Conservation (phyloP, 805 yeast genomes). For the Pichia cabralensis region DNA sequence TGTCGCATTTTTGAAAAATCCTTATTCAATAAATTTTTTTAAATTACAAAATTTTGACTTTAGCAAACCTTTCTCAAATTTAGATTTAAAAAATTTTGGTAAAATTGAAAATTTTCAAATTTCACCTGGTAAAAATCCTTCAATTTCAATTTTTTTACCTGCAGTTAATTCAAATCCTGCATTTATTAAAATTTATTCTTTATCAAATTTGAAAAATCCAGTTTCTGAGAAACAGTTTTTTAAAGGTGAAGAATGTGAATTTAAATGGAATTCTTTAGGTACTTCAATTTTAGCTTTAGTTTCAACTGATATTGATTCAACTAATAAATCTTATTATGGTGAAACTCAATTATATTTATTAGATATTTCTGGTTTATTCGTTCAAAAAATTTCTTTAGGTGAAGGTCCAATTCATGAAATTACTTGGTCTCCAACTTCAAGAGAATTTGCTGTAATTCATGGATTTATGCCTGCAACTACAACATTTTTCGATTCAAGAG, state of each 20-base stretch:
- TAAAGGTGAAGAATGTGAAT: conserved; percentile 88
- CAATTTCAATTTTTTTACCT: conserved; percentile 84
- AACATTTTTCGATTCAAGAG: conserved; percentile 89
- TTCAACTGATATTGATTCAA: conserved; percentile 89
- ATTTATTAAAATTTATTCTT: conserved; percentile 68
- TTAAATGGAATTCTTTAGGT: conserved; percentile 91
- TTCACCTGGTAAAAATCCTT: conserved; percentile 84
- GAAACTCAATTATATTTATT: conserved; percentile 86
- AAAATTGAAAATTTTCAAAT: conserved; percentile 41
- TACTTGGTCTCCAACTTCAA: conserved; percentile 92
- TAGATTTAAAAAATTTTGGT: conserved; percentile 45
- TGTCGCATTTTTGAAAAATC: conserved; percentile 43
- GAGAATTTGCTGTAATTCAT: conserved; percentile 94
- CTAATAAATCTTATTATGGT: conserved; percentile 93
- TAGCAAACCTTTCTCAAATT: conserved; percentile 46
- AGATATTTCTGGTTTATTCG: conserved; percentile 88
- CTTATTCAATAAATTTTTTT: conserved; percentile 59
- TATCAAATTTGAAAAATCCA: conserved; percentile 68
- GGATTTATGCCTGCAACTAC: conserved; percentile 98
- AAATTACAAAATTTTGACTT: conserved; percentile 33
- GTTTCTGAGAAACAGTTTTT: conserved; percentile 81
- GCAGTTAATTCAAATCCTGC: conserved; percentile 88
- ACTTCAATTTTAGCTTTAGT: conserved; percentile 90
- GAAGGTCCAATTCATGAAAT: conserved; percentile 98
- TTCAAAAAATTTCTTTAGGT: conserved; percentile 76